Base-by-base conservation (phyloP, 1,284 basidiomycete species). In the Tylopilus microsporus region DNA sequence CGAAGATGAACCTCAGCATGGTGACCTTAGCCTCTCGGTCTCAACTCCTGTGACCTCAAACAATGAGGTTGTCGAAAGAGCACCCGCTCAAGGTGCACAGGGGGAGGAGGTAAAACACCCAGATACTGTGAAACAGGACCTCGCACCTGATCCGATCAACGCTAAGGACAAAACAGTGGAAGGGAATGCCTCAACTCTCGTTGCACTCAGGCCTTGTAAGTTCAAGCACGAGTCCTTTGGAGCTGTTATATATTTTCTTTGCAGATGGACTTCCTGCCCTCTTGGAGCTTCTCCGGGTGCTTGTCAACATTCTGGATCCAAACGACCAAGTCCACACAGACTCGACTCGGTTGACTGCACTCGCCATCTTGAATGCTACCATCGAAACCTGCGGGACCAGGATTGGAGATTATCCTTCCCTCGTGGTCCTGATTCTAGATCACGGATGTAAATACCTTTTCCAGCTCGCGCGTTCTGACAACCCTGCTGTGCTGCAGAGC, bases 381-480 rank as follows among this genome's bases (percentile, higher is more conserved):
- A 86, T 99, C 61, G 94, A 98, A 74, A 85, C 89, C 37, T 84
- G 91, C 10, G 94, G 95, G 5, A 73, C 80, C 19, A 82, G 82
- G 48, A 84, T 99, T 57, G 83, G 85, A 49, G 77, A 81, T 36
- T 94, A 88, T 68, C 85, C 89, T 5, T 89, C 90, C 3, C 76
- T 96, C 45, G 78, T 85, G 55, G 76, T 79, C 5, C 80, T 95
- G 60, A 77, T 95, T 50, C 76, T 91, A 34, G 97, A 99, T 70
- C 83, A 91, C 59, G 94, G 93, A 1, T 98, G 96, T 81, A 95
- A 97, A 74, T 94, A 91, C 69, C 84, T 99, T 42, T 98, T 99
- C 79, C 89, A 94, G 75, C 83, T 98, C 18, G 94, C 93, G 11
- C 84, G 94, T 45, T 93, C 93, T 7, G 94, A 98, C 65, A 91